These are phyloP conservation scores for Bryum argenteum DNA, from an alignment of 225 moss, liverwort and hornwort genomes.

Conservation along the genomic window DNA sequence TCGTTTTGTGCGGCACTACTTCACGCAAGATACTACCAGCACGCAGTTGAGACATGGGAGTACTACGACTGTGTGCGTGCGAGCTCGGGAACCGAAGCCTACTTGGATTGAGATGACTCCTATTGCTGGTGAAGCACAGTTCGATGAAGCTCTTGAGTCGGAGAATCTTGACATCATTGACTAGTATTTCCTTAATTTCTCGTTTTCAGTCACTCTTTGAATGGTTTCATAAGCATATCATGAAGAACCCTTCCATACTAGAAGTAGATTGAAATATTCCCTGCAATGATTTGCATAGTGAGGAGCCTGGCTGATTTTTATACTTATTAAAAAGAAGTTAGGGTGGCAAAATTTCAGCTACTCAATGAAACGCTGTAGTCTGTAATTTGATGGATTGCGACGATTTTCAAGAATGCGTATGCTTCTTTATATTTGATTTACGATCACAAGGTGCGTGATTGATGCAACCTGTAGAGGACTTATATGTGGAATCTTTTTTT, in stretches of 20 bases:
- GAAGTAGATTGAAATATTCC: too few relatives aligned
- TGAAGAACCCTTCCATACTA: too few relatives aligned
- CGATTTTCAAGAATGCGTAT: constrained; percentile 15
- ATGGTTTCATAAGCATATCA: background rate
- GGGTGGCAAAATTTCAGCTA: too few relatives aligned
- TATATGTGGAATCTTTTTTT: constrained; percentile 27
- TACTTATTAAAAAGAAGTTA: too few relatives aligned
- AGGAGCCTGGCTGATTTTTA: too few relatives aligned
- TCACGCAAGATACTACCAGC: constrained; percentile 15
- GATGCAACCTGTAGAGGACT: constrained; percentile 11
- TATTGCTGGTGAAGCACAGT: constrained; percentile 58
- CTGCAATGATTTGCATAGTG: too few relatives aligned
- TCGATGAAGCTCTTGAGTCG: constrained; percentile 52
- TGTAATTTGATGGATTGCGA: background rate
- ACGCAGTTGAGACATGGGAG: constrained; percentile 34
- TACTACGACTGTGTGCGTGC: constrained; percentile 32
- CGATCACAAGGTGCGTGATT: background rate
- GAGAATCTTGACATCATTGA: constrained; percentile 49
- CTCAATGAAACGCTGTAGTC: background rate
- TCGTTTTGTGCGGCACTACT: constrained; percentile 40
- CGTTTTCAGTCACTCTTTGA: background rate
- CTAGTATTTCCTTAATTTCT: constrained; percentile 38
- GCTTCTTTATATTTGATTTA: constrained; percentile 13
- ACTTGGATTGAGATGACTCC: constrained; percentile 58
- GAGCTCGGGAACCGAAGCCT: constrained; percentile 48